Percentiles rank a stretch among this genome's conserved stretches.
Evolutionary conservation across 2,329 filamentous ascomycete genomes (phyloP).

Genomic region (Alternaria triticimaculans): DNA sequence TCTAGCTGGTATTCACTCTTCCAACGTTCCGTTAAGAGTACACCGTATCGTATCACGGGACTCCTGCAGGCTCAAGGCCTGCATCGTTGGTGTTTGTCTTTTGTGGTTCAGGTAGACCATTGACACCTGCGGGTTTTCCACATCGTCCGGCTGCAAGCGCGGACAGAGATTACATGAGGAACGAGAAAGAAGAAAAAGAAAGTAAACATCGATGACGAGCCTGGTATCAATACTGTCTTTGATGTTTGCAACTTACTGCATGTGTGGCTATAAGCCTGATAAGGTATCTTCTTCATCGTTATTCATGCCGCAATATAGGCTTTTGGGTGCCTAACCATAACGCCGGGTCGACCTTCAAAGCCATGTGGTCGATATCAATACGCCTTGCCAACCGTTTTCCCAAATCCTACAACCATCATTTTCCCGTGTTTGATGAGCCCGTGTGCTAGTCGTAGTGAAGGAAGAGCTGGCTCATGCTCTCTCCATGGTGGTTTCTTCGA

Average conservation of each 20-base stretch:
- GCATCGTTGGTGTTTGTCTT: slow-evolving; percentile 50
- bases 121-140: not conserved
- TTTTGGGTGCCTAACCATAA: slow-evolving; percentile 3
- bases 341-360: not conserved
- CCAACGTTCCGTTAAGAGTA: slow-evolving; percentile 58
- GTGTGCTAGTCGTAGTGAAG: slow-evolving; percentile 50
- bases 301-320: slow-evolving; percentile 5
- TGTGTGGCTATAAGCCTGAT: not conserved
- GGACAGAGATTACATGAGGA: not conserved
- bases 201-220: not conserved
- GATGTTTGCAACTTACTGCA: slow-evolving; percentile 5
- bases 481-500: slow-evolving; percentile 93
- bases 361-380: slow-evolving; percentile 2
- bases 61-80: slow-evolving; percentile 53
- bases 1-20: slow-evolving; percentile 39
- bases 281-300: not conserved
- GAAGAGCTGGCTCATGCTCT: slow-evolving; percentile 69
- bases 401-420: not conserved
- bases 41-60: slow-evolving; percentile 42
- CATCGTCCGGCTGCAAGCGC: not conserved
- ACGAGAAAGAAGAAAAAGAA: not conserved
- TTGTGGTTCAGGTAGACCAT: not conserved
- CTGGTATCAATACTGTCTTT: not conserved
- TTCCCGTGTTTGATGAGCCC: not conserved
- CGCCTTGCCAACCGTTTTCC: slow-evolving; percentile 16